Evolutionary conservation across 164 flowering plant genomes (phyloP).

Genomic region (Stephania japonica): DNA sequence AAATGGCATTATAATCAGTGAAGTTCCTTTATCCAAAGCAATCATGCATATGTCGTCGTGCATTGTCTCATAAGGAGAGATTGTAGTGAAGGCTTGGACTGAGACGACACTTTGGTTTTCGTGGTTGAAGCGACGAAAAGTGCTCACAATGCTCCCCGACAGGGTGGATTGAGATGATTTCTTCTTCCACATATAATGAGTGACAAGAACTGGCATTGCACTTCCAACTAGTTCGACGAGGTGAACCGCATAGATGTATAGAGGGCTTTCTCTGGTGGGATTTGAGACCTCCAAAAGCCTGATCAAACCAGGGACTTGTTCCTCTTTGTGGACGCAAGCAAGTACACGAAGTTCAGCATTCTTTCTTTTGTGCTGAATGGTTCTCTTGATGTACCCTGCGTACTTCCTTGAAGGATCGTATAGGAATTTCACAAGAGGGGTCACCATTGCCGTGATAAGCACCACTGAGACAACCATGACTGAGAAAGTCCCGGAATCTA

Average conservation of each 20-base stretch:
- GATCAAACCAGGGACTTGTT: conserved; percentile 27
- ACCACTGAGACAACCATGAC: conserved; percentile 28
- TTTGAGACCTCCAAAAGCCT: conserved; percentile 38
- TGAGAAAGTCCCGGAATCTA: not conserved
- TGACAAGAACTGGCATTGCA: conserved; percentile 28
- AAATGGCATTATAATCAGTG: conserved; percentile 46
- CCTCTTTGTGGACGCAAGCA: conserved; percentile 33
- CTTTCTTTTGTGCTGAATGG: conserved; percentile 24
- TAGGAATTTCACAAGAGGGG: conserved; percentile 31
- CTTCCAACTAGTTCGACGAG: conserved; percentile 42
- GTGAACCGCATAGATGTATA: conserved; percentile 23
- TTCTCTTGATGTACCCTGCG: conserved; percentile 35
- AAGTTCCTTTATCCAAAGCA: conserved; percentile 29
- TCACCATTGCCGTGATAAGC: conserved; percentile 27
- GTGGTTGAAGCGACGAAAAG: conserved; percentile 29
- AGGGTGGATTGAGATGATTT: not conserved
- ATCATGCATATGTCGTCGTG: conserved; percentile 43
- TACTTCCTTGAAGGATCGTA: conserved; percentile 49
- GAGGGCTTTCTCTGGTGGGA: conserved; percentile 30
- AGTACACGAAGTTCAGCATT: conserved; percentile 35
- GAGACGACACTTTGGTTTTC: conserved; percentile 18
- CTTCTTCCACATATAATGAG: conserved; percentile 19
- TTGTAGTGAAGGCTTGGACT: conserved; percentile 30
- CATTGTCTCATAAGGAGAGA: conserved; percentile 33
- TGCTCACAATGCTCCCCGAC: conserved; percentile 25